Conservation (phyloP, 2,329 filamentous ascomycete genomes). For the Arthrinium puccinioides region DNA sequence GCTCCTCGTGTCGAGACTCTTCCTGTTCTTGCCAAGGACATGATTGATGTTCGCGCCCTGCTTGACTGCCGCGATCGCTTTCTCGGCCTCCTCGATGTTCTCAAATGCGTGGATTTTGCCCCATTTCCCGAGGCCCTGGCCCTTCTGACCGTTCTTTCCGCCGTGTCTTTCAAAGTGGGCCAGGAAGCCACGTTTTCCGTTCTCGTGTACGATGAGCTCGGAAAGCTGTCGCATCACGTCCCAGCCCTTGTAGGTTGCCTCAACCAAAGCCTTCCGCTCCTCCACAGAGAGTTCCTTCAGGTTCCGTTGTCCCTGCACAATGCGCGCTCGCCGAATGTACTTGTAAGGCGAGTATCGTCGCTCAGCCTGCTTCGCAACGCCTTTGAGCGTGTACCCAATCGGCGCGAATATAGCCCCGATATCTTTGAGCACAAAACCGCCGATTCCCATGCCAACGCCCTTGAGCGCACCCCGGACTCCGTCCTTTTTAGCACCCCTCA, state of each 20-base stretch:
- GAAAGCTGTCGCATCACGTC: conserved; percentile 31
- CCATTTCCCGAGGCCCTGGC: conserved; percentile 26
- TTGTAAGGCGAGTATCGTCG: conserved; percentile 44
- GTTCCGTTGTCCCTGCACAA: conserved; percentile 49
- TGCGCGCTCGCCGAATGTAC: conserved; percentile 49
- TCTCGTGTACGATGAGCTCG: conserved; percentile 28
- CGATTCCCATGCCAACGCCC: conserved; percentile 54
- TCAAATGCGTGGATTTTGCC: conserved; percentile 40
- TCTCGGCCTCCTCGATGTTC: conserved; percentile 38
- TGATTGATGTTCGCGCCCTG: conserved; percentile 33
- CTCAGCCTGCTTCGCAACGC: conserved; percentile 51
- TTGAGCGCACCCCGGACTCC: conserved; percentile 45
- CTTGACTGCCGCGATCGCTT: conserved; percentile 35
- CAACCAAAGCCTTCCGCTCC: conserved; percentile 19
- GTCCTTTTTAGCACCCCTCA: conserved; percentile 46
- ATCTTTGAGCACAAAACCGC: conserved; percentile 58
- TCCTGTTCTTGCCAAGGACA: conserved; percentile 13
- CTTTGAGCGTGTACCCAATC: conserved; percentile 56
- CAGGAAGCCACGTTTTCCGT: conserved; percentile 10
- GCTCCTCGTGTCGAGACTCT: not conserved
- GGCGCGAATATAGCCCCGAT: conserved; percentile 54
- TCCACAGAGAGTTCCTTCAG: conserved; percentile 21
- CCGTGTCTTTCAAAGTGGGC: conserved; percentile 10
- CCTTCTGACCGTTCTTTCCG: conserved; percentile 24
- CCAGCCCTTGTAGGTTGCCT: conserved; percentile 34